Evolutionary conservation across 805 yeast genomes (phyloP), one percentile per base, ranked within the genome.

Genomic region (Starmerella potacharoeniae): DNA sequence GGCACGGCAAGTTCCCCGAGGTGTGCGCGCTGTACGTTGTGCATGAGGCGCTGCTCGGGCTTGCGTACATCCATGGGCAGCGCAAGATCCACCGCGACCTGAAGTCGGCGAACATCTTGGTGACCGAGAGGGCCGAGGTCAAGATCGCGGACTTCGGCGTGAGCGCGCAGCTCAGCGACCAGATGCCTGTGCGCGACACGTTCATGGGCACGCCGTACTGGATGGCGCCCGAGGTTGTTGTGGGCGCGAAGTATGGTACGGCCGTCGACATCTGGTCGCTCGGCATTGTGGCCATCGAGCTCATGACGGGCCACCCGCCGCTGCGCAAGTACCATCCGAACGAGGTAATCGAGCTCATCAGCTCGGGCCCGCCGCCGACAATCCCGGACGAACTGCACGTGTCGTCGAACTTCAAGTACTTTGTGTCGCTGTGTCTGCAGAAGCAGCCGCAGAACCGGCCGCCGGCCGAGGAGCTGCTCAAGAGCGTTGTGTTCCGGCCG

Each of bases 161-260:
- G 4, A 81, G 91, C 63, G 93, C 93, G 0, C 93, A 88, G 67
- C 74, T 90, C 31, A 77, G 83, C 22, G 69, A 74, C 46, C 76
- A 84, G 14, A 55, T 69, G 46, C 68, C 73, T 28, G 75, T 75
- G 57, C 77, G 83, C 59, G 79, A 78, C 54, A 86, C 96, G 0
- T 83, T 90, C 74, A 96, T 89, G 52, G 97, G 97, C 1, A 89
- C 97, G 0, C 96, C 97, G 13, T 87, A 80, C 69, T 90, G 97
- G 97, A 90, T 91, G 97, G 98, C 98, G 0, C 98, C 98, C 0
- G 98, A 93, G 67, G 85, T 91, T n/a, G 84, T 93, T 45, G 67
- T 77, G 65, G 63, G 68, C 47, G 67, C 70, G 9, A 95, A 93
- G 0, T 89, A 93, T 68, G 77, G 86, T 65, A 85, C 83, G 58